Evolutionary conservation across 306 rosid genomes (phyloP).

Genomic region (Casuarina cunninghamiana): DNA sequence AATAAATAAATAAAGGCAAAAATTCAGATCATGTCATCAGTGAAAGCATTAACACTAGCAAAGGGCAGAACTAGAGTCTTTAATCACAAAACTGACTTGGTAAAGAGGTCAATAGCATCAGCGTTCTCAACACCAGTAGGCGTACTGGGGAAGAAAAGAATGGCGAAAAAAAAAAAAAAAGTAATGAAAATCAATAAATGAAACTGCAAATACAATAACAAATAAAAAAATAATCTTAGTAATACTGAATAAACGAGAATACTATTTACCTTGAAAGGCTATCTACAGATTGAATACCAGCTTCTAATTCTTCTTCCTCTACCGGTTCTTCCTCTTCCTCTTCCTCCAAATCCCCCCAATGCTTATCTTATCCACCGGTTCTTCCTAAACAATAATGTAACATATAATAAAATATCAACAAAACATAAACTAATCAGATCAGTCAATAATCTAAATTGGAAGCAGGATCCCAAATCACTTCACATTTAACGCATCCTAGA

Average conservation of each 20-base stretch:
- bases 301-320: conserved; percentile 78
- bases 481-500: background rate
- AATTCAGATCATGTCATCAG: background rate
- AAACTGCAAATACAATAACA: conserved; percentile 12
- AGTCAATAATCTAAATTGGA: conserved; percentile 3
- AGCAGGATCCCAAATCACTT: background rate
- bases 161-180: too few relatives aligned
- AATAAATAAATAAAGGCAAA: conserved; percentile 14
- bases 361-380: conserved; percentile 95
- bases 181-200: conserved; percentile 17
- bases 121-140: conserved; percentile 99
- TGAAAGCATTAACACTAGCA: background rate
- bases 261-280: conserved; percentile 75
- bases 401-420: too few relatives aligned
- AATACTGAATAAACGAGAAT: background rate
- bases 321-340: conserved; percentile 83
- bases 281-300: conserved; percentile 88
- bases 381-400: too few relatives aligned
- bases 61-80: conserved; percentile 4
- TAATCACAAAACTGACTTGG: conserved; percentile 50
- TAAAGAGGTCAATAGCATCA: conserved; percentile 88
- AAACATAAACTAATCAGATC: conserved; percentile 1
- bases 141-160: too few relatives aligned
- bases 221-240: background rate
- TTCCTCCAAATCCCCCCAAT: conserved; percentile 99